These are phyloP conservation scores for Gossypium davidsonii DNA, from an alignment of 441 rosid genomes.

Conservation along the genomic window DNA sequence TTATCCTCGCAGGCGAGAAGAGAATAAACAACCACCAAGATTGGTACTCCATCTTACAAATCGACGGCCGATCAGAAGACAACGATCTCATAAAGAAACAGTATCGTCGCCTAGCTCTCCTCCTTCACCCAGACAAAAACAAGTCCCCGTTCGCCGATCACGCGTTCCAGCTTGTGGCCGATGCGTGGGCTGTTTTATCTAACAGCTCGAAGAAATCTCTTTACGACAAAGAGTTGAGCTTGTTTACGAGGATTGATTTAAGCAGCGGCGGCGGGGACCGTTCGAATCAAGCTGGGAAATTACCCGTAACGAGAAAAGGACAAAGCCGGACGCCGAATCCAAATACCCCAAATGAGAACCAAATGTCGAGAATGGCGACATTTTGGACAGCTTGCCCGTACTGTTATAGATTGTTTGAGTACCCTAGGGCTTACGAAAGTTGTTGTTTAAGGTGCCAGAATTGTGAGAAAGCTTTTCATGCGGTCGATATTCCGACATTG, in stretches of 20 bases:
- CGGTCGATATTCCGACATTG: constrained; percentile 40
- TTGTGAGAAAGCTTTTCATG: constrained; percentile 73
- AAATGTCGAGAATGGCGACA: constrained; percentile 34
- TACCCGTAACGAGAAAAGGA: constrained; percentile 42
- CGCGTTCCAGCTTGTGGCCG: constrained; percentile 77
- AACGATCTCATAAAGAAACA: constrained; percentile 61
- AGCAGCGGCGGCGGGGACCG: constrained; percentile 8
- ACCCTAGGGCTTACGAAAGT: constrained; percentile 69
- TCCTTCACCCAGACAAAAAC: constrained; percentile 89
- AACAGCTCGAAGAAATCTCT: constrained; percentile 45
- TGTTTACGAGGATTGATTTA: constrained; percentile 59
- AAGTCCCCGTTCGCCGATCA: constrained; percentile 68
- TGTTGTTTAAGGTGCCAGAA: constrained; percentile 73
- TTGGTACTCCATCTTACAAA: constrained; percentile 83
- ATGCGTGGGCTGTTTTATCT: constrained; percentile 78
- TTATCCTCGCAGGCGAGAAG: constrained; percentile 54
- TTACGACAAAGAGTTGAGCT: constrained; percentile 52
- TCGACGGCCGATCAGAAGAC: constrained; percentile 51
- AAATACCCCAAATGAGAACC: constrained; percentile 1
- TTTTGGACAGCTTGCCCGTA: constrained; percentile 96
- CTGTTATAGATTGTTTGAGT: constrained; percentile 75
- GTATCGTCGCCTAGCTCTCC: constrained; percentile 78
- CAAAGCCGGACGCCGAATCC: not conserved
- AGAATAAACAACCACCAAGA: constrained; percentile 58
- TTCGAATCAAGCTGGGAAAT: constrained; percentile 20